These are phyloP conservation scores for Emmonsia crescens DNA, from an alignment of 2,329 filamentous ascomycete species.

Conservation along the genomic window DNA sequence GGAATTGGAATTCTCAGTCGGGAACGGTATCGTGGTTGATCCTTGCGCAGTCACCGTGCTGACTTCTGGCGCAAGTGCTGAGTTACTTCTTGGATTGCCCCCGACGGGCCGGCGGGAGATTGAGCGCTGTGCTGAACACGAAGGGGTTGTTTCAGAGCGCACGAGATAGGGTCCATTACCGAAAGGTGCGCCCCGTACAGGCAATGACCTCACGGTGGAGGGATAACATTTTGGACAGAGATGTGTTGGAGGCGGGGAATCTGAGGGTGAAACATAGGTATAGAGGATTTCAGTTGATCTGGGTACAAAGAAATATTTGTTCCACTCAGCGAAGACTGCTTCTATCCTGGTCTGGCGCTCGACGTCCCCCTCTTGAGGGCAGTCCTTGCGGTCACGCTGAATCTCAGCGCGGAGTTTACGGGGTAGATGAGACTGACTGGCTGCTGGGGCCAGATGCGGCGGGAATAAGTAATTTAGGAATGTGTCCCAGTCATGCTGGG, in stretches of 20 bases:
- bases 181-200: slow-evolving; percentile 16
- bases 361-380: slow-evolving; percentile 32
- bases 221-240: slow-evolving; percentile 33
- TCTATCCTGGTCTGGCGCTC: slow-evolving; percentile 28
- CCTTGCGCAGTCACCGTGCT: neutral
- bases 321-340: slow-evolving; percentile 35
- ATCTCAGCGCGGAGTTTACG: slow-evolving; percentile 31
- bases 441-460: slow-evolving; percentile 27
- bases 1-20: neutral
- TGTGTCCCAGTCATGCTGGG: slow-evolving; percentile 34
- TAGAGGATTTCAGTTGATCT: slow-evolving; percentile 26
- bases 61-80: slow-evolving; percentile 1
- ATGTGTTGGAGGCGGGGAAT: slow-evolving; percentile 24
- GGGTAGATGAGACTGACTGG: slow-evolving; percentile 26
- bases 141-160: slow-evolving; percentile 4
- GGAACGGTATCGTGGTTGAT: neutral
- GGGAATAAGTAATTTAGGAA: slow-evolving; percentile 35
- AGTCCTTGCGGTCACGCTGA: slow-evolving; percentile 31
- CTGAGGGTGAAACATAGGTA: slow-evolving; percentile 26
- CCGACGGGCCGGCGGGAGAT: slow-evolving; percentile 12
- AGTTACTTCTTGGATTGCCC: neutral
- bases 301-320: slow-evolving; percentile 31
- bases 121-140: neutral
- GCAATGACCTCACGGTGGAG: slow-evolving; percentile 23
- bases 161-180: neutral